phyloP scores from a whole-genome alignment of 1,284 basidiomycete species.

The Cryptococcus sp. region DNA sequence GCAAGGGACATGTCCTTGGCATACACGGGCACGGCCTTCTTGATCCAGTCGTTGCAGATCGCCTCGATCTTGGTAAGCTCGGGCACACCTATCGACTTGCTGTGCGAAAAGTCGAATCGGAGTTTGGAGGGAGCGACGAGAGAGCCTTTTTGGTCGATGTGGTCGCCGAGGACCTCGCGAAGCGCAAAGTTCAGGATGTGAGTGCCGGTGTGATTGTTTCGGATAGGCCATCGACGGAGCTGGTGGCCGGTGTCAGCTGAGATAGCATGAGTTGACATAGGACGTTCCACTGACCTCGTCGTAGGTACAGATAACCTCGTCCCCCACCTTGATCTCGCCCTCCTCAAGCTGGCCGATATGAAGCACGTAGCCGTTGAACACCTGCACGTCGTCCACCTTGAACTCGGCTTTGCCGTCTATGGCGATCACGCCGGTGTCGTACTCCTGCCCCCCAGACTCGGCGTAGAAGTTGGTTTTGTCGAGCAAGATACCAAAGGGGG shows the following conservation, averaged over 20 bases:
- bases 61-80: constrained; percentile 82
- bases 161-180: constrained; percentile 90
- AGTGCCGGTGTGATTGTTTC: constrained; percentile 97
- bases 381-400: constrained; percentile 88
- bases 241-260: constrained; percentile 34
- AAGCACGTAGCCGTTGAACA: constrained; percentile 77
- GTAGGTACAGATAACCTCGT: constrained; percentile 68
- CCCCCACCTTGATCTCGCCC: constrained; percentile 64
- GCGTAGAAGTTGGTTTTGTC: constrained; percentile 98
- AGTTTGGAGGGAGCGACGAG: constrained; percentile 93
- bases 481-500: constrained; percentile 79
- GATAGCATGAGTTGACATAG: too few relatives aligned
- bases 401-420: constrained; percentile 91
- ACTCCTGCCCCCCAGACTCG: constrained; percentile 95
- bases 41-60: constrained; percentile 85
- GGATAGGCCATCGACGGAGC: constrained; percentile 89
- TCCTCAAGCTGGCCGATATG: constrained; percentile 86
- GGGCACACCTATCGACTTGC: constrained; percentile 68
- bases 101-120: constrained; percentile 98
- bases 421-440: constrained; percentile 90
- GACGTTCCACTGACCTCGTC: constrained; percentile 59
- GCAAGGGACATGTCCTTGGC: constrained; percentile 82
- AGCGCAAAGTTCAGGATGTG: constrained; percentile 95
- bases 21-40: constrained; percentile 80
- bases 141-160: constrained; percentile 97